Base-by-base conservation (phyloP, 2,329 filamentous ascomycete species). In the Xylaria sp. region DNA sequence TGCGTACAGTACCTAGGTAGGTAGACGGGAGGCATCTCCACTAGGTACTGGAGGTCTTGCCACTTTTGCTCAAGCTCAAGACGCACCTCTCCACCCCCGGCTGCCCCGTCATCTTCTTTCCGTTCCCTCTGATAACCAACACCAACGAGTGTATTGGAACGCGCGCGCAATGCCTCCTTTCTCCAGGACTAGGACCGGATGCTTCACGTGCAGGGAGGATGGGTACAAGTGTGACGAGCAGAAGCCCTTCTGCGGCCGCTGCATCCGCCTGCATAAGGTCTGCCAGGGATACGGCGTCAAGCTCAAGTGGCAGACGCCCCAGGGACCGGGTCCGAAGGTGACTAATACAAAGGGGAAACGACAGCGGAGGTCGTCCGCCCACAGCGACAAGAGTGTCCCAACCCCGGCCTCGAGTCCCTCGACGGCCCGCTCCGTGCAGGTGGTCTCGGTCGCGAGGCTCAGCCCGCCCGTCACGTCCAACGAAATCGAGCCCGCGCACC, bases 141-240 rank as follows among this genome's bases (percentile, higher is more conserved):
- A 19, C 48, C 39, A 50, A 37, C 19, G 22, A 13, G 44, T 44
- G n/a, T n/a, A n/a, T n/a, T n/a, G n/a, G n/a, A n/a, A n/a, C n/a
- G n/a, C n/a, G n/a, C 34, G 21, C 21, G 44, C 48, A 17, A 61
- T 56, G 58, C 49, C 61, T n/a, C n/a, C n/a, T 13, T 66, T 66
- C 54, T 63, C 58, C 37, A 62, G 66, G 18, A 67, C 66, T 2
- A 59, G 66, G 39, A 68, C 66, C 7, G 67, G 67, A 6, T 69
- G 67, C 20, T 61, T 63, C 44, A 69, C 67, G n/a, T 65, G 50
- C 42, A 62, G 67, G 8, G 67, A 65, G 21, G 68, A 71, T n/a
- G 69, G 69, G 7, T 70, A 71, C 39, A 71, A 71, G 44, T 71
- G 69, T 37, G 69, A 71, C 29, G 69, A 71, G 56, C 54, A 63